phyloP scores from a whole-genome alignment of 495 filamentous ascomycete species.

The Podospora didyma region DNA sequence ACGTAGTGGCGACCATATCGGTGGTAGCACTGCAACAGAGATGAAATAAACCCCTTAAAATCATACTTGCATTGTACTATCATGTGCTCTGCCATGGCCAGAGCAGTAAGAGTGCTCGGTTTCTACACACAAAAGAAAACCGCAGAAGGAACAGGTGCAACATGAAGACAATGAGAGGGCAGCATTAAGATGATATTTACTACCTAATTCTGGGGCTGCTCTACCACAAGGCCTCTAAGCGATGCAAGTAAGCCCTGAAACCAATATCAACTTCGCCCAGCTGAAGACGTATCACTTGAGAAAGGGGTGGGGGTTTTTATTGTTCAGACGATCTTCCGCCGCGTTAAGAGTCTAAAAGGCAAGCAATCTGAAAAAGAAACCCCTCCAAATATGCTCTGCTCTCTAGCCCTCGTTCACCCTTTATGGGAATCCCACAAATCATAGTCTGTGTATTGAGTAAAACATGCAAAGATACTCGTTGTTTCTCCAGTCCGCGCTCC shows the following conservation, averaged over 20 bases:
- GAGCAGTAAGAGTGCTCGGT: too few species aligned
- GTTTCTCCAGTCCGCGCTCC: slow-evolving; percentile 49
- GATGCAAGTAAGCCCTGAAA: too few species aligned
- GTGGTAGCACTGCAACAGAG: too few species aligned
- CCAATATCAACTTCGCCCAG: neutral
- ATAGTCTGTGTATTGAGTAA: slow-evolving; percentile 45
- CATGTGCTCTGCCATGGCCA: too few species aligned
- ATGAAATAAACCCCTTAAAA: too few species aligned
- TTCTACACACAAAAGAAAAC: too few species aligned
- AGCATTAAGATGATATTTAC: too few species aligned
- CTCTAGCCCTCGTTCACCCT: slow-evolving; percentile 27
- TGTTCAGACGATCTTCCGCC: slow-evolving; percentile 34
- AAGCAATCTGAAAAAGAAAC: slow-evolving; percentile 39
- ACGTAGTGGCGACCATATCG: too few species aligned
- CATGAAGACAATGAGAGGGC: neutral
- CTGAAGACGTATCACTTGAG: slow-evolving; percentile 1
- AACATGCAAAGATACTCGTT: slow-evolving; percentile 49
- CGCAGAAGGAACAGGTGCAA: too few species aligned
- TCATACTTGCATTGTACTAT: too few species aligned
- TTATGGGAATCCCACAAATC: slow-evolving; percentile 37
- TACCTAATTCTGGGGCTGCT: neutral
- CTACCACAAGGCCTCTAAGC: too few species aligned
- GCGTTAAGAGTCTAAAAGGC: slow-evolving; percentile 47
- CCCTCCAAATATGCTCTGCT: slow-evolving; percentile 39
- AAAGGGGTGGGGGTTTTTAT: slow-evolving; percentile 36